These are phyloP conservation scores for Fusarium dimerum DNA, from an alignment of 2,329 filamentous ascomycete genomes.

Conservation along the genomic window DNA sequence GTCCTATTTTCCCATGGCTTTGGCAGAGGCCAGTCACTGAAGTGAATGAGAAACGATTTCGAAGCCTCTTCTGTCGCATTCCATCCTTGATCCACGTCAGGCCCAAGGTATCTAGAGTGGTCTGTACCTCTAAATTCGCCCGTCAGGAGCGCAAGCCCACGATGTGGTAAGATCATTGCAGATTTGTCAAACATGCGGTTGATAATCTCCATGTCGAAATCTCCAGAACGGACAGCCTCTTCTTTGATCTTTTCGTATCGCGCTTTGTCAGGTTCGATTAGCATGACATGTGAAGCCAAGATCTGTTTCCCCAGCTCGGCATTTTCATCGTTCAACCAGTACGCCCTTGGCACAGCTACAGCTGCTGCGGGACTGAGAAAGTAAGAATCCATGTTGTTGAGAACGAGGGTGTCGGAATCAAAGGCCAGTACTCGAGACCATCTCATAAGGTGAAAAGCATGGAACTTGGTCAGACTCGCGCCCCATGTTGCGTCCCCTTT, in stretches of 20 bases:
- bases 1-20: conserved; percentile 3
- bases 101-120: conserved; percentile 10
- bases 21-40: conserved; percentile 7
- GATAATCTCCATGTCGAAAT: conserved; percentile 16
- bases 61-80: conserved; percentile 6
- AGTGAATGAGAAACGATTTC: not conserved
- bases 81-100: conserved; percentile 6
- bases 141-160: conserved; percentile 8
- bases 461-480: conserved; percentile 11
- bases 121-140: conserved; percentile 9
- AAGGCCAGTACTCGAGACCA: conserved; percentile 11
- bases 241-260: conserved; percentile 3
- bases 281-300: conserved; percentile 10
- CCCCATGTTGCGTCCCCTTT: conserved; percentile 13
- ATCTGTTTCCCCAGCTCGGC: not conserved
- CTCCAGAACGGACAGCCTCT: conserved; percentile 6
- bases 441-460: conserved; percentile 9
- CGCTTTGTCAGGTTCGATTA: conserved; percentile 5
- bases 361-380: conserved; percentile 1
- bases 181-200: conserved; percentile 13
- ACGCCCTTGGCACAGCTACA: conserved; percentile 6
- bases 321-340: conserved; percentile 3
- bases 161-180: conserved; percentile 15
- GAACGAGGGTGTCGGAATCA: conserved; percentile 10
- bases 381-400: conserved; percentile 10